phyloP scores from a whole-genome alignment of 257 asterid genomes.

The Rubia yunnanensis region DNA sequence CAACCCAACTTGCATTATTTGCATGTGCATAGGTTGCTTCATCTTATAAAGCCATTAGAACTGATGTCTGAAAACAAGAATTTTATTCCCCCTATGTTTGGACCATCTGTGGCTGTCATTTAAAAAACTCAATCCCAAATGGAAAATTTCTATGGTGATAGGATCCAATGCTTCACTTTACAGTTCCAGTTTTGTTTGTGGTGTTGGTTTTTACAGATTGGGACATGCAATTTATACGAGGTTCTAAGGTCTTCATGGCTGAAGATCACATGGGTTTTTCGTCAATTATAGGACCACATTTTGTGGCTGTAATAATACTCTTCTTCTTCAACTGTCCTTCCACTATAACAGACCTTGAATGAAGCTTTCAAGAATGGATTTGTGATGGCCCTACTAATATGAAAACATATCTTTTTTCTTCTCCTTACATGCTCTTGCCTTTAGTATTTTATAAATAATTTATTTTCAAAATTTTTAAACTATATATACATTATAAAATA shows the following conservation, averaged over 20 bases:
- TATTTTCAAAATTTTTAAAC: no score
- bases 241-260: background rate
- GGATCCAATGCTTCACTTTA: background rate
- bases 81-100: background rate
- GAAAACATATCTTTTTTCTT: background rate
- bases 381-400: background rate
- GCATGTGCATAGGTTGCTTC: no score
- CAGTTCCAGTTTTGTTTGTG: background rate
- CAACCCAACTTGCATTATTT: no score
- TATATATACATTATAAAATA: no score
- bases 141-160: background rate
- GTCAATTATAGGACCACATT: conserved; percentile 1
- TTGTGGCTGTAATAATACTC: background rate
- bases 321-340: background rate
- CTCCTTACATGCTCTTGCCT: no score
- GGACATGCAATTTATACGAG: conserved; percentile 8
- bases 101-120: background rate
- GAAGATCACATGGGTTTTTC: conserved; percentile 11
- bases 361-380: background rate
- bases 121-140: background rate
- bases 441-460: no score
- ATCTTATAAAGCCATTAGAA: no score
- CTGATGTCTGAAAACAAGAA: background rate
- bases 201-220: background rate
- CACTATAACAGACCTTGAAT: background rate